phyloP scores from a whole-genome alignment of 495 filamentous ascomycete genomes.

The Lepraria neglecta region DNA sequence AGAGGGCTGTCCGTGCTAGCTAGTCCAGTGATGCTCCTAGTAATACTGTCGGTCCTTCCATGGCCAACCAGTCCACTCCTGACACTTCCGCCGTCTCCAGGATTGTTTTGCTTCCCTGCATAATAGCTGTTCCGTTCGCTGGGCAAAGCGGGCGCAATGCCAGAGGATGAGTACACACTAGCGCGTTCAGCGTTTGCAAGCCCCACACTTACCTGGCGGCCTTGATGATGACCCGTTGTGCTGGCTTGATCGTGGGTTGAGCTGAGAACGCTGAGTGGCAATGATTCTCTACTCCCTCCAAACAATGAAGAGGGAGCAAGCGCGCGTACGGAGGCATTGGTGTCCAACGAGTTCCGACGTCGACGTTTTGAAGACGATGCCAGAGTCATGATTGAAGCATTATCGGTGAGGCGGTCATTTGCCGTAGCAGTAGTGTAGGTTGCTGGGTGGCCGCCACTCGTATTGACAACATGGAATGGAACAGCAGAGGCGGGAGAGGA shows the following conservation, averaged over 20 bases:
- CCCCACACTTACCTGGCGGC: constrained; percentile 52
- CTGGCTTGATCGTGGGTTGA: constrained; percentile 56
- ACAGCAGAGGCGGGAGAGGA: constrained; percentile 68
- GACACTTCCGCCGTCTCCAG: constrained; percentile 64
- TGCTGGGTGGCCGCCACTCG: constrained; percentile 54
- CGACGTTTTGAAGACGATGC: constrained; percentile 90
- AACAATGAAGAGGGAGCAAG: constrained; percentile 87
- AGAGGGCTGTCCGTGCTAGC: constrained; percentile 52
- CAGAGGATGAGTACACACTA: constrained; percentile 79
- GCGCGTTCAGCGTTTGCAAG: constrained; percentile 68
- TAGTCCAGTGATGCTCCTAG: constrained; percentile 61
- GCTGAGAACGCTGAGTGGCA: constrained; percentile 84
- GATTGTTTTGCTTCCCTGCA: constrained; percentile 55
- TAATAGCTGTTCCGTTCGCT: constrained; percentile 81
- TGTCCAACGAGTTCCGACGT: constrained; percentile 84
- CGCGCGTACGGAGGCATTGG: constrained; percentile 89
- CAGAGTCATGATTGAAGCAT: constrained; percentile 93
- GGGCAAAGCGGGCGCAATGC: constrained; percentile 54
- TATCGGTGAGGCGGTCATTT: constrained; percentile 86
- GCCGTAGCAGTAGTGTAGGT: constrained; percentile 87
- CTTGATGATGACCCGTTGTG: constrained; percentile 48
- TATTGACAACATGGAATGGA: constrained; percentile 63
- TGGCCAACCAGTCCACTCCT: constrained; percentile 73
- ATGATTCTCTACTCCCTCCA: constrained; percentile 79
- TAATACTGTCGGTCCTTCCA: constrained; percentile 72